phyloP scores from a whole-genome alignment of 495 filamentous ascomycete species.

The Aspergillus egyptiacus region DNA sequence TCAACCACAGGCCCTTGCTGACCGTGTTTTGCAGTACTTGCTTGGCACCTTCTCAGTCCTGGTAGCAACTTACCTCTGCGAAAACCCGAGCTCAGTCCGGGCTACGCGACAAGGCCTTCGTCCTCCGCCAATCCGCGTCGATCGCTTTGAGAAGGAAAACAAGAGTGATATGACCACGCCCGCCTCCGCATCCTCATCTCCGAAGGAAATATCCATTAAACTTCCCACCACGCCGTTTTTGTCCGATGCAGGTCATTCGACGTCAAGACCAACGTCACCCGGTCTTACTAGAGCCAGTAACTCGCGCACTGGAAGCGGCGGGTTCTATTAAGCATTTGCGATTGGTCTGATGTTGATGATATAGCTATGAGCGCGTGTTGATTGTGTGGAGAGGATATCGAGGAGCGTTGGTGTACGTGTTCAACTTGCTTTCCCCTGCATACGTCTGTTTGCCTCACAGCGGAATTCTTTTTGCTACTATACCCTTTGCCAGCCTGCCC shows the following conservation, averaged over 20 bases:
- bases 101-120: slow-evolving; percentile 41
- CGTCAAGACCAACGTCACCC: slow-evolving; percentile 64
- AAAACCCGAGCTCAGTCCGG: slow-evolving; percentile 39
- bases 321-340: slow-evolving; percentile 33
- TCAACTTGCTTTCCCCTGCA: not conserved
- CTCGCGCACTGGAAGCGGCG: slow-evolving; percentile 26
- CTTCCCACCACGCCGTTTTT: slow-evolving; percentile 46
- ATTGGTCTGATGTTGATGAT: slow-evolving; percentile 17
- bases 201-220: slow-evolving; percentile 49
- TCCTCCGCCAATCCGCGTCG: slow-evolving; percentile 71
- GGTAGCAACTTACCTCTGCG: slow-evolving; percentile 80
- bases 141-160: slow-evolving; percentile 62
- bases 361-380: slow-evolving; percentile 10
- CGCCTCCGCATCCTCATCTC: slow-evolving; percentile 23
- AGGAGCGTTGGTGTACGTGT: slow-evolving; percentile 6
- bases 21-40: slow-evolving; percentile 58
- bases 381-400: slow-evolving; percentile 8
- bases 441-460: slow-evolving; percentile 9
- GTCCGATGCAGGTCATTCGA: slow-evolving; percentile 49
- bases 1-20: slow-evolving; percentile 10
- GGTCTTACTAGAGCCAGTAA: slow-evolving; percentile 46
- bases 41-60: slow-evolving; percentile 73
- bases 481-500: slow-evolving; percentile 1
- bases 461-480: not conserved
- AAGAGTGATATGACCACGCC: slow-evolving; percentile 47